Evolutionary conservation across 371 early-diverging fungal genomes (phyloP), one percentile per base, ranked within the genome.

Genomic region (Synchytrium microbalum): DNA sequence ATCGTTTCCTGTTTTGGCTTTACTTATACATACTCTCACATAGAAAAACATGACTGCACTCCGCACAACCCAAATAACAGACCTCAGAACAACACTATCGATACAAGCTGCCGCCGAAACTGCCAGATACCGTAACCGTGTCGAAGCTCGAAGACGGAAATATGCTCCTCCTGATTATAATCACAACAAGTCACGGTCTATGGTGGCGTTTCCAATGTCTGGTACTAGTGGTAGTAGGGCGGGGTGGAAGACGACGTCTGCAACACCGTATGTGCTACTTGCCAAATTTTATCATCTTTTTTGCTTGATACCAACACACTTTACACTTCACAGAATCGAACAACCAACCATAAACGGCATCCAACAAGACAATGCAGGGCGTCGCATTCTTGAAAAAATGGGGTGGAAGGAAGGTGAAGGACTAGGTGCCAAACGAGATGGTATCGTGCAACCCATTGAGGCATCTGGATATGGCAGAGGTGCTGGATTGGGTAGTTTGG

Each of bases 141-240:
- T 86, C 19, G 88, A 85, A 25, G 86, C 86, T 67, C 74, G 88
- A 56, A 72, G 88, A 53, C 77, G 83, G 62, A 81, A 82, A n/a
- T 79, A 79, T 71, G 83, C 83, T 0, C 85, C 82, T 46, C 84
- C 84, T 0, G 79, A 82, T 5, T 29, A 29, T n/a, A 29, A 56
- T 29, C 57, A 29, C 57, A n/a, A n/a, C n/a, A n/a, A n/a, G n/a
- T n/a, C n/a, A n/a, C n/a, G n/a, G n/a, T n/a, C n/a, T n/a, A n/a
- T n/a, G n/a, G n/a, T n/a, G n/a, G n/a, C n/a, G n/a, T n/a, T n/a
- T n/a, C n/a, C n/a, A n/a, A n/a, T n/a, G n/a, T n/a, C n/a, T n/a
- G n/a, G n/a, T n/a, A n/a, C n/a, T n/a, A n/a, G n/a, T n/a, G n/a
- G n/a, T n/a, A n/a, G n/a, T n/a, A n/a, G n/a, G n/a, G n/a, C n/a